A percentile compares a stretch with the other conserved stretches of the same genome.
phyloP scores from a whole-genome alignment of 2,329 filamentous ascomycete genomes.

The Aspergillus oerlinghausenensis region DNA sequence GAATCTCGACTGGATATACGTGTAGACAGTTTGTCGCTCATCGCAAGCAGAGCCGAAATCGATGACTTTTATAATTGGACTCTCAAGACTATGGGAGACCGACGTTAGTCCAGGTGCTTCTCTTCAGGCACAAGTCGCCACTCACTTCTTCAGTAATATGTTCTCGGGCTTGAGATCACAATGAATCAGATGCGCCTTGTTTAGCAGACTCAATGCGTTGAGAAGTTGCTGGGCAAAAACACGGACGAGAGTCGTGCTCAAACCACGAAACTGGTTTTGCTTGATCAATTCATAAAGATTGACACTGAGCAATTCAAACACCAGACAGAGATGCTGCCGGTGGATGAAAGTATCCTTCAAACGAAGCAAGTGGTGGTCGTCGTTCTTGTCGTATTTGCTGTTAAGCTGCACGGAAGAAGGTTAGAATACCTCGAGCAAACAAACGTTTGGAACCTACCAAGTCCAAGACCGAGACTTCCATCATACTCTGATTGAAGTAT shows the following conservation, averaged over 20 bases:
- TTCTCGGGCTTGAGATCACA: slow-evolving; percentile 98
- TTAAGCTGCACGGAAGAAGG: slow-evolving; percentile 63
- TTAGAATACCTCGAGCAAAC: slow-evolving; percentile 16
- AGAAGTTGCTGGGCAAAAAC: slow-evolving; percentile 97
- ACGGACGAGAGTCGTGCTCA: slow-evolving; percentile 93
- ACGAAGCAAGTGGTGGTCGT: slow-evolving; percentile 91
- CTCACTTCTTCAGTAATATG: slow-evolving; percentile 87
- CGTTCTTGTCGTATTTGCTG: slow-evolving; percentile 98
- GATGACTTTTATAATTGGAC: slow-evolving; percentile 99
- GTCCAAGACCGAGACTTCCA: slow-evolving; percentile 98
- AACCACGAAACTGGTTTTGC: slow-evolving; percentile 95
- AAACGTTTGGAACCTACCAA: slow-evolving; percentile 56
- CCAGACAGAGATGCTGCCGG: slow-evolving; percentile 89
- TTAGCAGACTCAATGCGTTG: slow-evolving; percentile 84
- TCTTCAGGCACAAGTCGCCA: slow-evolving; percentile 5
- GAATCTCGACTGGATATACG: slow-evolving; percentile 97
- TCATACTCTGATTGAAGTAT: slow-evolving; percentile 99
- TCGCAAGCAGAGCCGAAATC: slow-evolving; percentile 98
- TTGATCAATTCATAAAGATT: slow-evolving; percentile 99
- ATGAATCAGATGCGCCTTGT: slow-evolving; percentile 95
- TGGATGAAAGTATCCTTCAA: slow-evolving; percentile 99
- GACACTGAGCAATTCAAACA: slow-evolving; percentile 93
- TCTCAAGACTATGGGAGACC: slow-evolving; percentile 64
- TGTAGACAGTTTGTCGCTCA: slow-evolving; percentile 97
- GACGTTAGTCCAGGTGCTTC: slow-evolving; percentile 7